Percentiles rank a stretch among this genome's conserved stretches.
These are phyloP conservation scores for Mycena galericulata DNA, from an alignment of 768 basidiomycete species.

Conservation along the genomic window DNA sequence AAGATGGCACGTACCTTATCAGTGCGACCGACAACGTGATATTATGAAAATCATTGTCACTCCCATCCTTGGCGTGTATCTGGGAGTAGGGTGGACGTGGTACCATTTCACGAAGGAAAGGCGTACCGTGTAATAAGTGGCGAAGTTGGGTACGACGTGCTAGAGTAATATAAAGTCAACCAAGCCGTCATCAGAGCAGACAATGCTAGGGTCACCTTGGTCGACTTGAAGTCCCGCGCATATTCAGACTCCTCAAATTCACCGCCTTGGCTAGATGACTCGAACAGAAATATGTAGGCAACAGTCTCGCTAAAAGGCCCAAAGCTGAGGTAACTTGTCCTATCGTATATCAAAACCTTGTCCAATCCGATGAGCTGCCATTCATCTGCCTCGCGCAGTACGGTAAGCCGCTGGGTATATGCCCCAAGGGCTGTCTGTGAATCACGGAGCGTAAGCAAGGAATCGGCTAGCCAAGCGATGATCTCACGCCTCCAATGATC, in stretches of 20 bases:
- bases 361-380: neutral
- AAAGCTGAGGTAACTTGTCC: constrained; percentile 5
- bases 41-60: neutral
- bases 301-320: neutral
- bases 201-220: neutral
- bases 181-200: neutral
- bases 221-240: constrained; percentile 8
- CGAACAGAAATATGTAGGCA: constrained; percentile 7
- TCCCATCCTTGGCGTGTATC: constrained; percentile 5
- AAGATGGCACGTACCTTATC: constrained; percentile 1
- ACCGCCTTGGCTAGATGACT: neutral
- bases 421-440: neutral
- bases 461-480: neutral
- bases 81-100: neutral
- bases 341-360: neutral
- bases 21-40: constrained; percentile 7
- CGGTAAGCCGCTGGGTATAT: constrained; percentile 2
- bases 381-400: neutral
- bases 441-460: constrained; percentile 1
- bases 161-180: constrained; percentile 8
- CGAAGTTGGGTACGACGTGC: constrained; percentile 3
- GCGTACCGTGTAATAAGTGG: constrained; percentile 6
- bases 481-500: constrained; percentile 7
- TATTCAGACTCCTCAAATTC: neutral
- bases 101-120: neutral